A percentile compares a stretch with the other conserved stretches of the same genome.
These are phyloP conservation scores for Cyclotella kingstonii DNA, from an alignment of 108 stramenopile genomes.

Conservation along the genomic window DNA sequence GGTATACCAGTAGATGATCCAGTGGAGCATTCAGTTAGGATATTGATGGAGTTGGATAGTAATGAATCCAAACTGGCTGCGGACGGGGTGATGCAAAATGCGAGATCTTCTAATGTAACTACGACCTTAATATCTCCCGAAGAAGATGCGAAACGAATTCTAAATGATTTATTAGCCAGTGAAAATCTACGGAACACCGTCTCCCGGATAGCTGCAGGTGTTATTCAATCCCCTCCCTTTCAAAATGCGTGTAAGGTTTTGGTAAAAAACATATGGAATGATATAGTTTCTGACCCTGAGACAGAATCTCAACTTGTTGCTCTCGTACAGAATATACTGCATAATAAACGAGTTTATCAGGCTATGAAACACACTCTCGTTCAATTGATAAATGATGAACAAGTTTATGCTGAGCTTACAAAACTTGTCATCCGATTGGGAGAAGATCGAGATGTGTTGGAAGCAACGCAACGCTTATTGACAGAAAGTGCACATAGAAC, in stretches of 20 bases:
- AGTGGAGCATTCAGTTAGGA: constrained; percentile 42
- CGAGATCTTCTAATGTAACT: constrained; percentile 3
- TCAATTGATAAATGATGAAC: constrained; percentile 68
- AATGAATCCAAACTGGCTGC: neutral
- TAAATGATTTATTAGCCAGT: constrained; percentile 34
- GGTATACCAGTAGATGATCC: constrained; percentile 44
- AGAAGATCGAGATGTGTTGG: constrained; percentile 53
- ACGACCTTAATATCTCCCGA: constrained; percentile 32
- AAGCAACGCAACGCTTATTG: constrained; percentile 64
- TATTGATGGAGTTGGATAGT: constrained; percentile 35
- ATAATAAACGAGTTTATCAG: constrained; percentile 62
- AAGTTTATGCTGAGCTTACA: constrained; percentile 71
- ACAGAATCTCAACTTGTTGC: constrained; percentile 69
- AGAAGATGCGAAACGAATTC: constrained; percentile 46
- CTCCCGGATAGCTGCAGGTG: constrained; percentile 43
- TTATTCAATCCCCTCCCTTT: constrained; percentile 63
- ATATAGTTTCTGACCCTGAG: constrained; percentile 72
- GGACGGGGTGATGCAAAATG: neutral
- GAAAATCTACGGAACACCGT: constrained; percentile 36
- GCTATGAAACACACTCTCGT: constrained; percentile 60
- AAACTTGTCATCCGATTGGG: constrained; percentile 63
- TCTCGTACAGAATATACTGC: constrained; percentile 62
- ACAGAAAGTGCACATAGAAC: constrained; percentile 77
- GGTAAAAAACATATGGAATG: constrained; percentile 68
- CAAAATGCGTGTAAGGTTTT: constrained; percentile 59